Evolutionary conservation across 768 basidiomycete species (phyloP).

Genomic region (Omphalotus guepiniiformis): DNA sequence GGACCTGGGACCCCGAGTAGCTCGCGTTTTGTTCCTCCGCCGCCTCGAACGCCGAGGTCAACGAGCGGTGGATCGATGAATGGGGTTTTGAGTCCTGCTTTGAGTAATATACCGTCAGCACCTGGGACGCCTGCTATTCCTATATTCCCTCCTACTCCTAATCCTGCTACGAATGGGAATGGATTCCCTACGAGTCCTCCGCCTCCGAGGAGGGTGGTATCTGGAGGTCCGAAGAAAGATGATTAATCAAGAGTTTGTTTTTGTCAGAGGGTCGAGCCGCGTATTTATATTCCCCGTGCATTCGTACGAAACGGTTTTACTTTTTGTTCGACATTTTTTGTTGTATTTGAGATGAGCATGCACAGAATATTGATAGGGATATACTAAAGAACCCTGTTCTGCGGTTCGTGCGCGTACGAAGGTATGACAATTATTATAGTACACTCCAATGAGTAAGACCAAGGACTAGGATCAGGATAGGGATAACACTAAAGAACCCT

Average conservation of each 20-base stretch:
- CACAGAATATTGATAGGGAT: too few species aligned
- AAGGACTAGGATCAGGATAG: too few species aligned
- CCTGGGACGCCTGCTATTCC: conserved; percentile 5
- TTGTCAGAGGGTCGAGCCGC: too few species aligned
- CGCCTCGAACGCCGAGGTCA: neutral
- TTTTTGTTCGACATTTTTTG: too few species aligned
- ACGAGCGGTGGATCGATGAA: neutral
- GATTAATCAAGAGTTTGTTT: conserved; percentile 11
- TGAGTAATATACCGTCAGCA: neutral
- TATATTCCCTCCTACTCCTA: conserved; percentile 6
- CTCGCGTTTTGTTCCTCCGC: conserved; percentile 9
- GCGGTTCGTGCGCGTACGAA: too few species aligned
- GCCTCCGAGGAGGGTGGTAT: conserved; percentile 5
- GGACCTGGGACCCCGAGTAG: conserved; percentile 8
- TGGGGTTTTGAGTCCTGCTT: neutral
- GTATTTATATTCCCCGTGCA: too few species aligned
- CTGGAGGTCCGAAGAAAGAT: conserved; percentile 13
- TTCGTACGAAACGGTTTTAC: too few species aligned
- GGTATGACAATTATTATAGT: too few species aligned
- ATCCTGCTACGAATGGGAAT: conserved; percentile 10
- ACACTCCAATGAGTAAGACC: too few species aligned
- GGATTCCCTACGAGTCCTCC: conserved; percentile 12
- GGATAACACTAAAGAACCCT: too few species aligned
- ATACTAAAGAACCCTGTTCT: too few species aligned
- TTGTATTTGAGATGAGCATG: too few species aligned